These are phyloP conservation scores for Penicillium sclerotiorum DNA, from an alignment of 2,329 filamentous ascomycete species.

Conservation along the genomic window DNA sequence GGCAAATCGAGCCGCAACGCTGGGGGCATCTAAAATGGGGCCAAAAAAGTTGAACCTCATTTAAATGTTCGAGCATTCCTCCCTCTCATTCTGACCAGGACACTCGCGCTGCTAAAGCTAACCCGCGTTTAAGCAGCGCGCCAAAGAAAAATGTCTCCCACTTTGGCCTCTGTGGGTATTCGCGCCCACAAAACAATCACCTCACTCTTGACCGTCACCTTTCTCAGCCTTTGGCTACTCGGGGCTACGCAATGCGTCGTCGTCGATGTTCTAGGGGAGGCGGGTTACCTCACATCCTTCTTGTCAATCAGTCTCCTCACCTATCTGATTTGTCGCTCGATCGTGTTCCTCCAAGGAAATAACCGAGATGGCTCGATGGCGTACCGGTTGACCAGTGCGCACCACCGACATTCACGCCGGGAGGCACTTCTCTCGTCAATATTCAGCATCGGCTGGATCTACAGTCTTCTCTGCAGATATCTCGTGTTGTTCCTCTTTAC, in stretches of 20 bases:
- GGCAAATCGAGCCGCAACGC: too few relatives aligned
- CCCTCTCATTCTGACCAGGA: background rate
- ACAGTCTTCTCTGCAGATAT: too few relatives aligned
- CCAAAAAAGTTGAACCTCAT: too few relatives aligned
- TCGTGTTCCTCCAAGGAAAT: background rate
- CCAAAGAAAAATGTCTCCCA: background rate
- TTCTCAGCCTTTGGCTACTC: background rate
- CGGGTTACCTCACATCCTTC: background rate
- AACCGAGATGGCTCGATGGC: background rate
- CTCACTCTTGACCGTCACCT: background rate
- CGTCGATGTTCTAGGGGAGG: background rate
- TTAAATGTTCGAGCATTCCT: too few relatives aligned
- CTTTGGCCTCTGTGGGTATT: background rate
- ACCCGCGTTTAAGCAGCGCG: too few relatives aligned
- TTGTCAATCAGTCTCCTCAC: background rate
- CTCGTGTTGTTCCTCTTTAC: background rate
- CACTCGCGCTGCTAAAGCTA: background rate
- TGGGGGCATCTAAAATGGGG: too few relatives aligned
- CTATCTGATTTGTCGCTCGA: background rate
- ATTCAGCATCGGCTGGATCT: too few relatives aligned
- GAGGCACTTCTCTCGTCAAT: too few relatives aligned
- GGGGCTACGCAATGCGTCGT: background rate
- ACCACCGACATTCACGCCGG: background rate
- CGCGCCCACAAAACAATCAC: background rate
- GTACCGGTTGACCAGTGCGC: background rate